phyloP scores from a whole-genome alignment of 768 basidiomycete species.

The Asterophora lycoperdoides region DNA sequence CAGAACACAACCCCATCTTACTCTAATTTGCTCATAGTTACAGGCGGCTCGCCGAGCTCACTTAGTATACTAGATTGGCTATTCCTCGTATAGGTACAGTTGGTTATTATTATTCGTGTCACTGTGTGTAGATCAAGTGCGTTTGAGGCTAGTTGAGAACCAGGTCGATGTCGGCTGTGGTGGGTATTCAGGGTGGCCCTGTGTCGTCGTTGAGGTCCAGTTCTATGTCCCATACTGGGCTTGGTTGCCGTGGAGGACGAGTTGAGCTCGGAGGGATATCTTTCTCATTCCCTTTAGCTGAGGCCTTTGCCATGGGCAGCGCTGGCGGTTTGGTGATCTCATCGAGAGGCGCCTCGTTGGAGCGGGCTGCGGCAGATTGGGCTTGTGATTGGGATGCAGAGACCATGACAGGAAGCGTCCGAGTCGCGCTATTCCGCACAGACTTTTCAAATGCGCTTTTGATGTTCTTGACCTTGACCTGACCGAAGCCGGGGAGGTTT shows the following conservation, averaged over 20 bases:
- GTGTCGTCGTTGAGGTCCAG: slow-evolving; percentile 38
- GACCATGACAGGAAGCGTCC: slow-evolving; percentile 29
- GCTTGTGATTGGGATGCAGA: slow-evolving; percentile 14
- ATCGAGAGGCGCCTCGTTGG: background rate
- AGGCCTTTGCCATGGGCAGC: background rate
- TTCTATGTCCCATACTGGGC: slow-evolving; percentile 75
- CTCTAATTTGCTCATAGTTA: slow-evolving; percentile 9
- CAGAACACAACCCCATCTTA: slow-evolving; percentile 6
- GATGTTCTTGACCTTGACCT: slow-evolving; percentile 87
- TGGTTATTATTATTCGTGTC: slow-evolving; percentile 1
- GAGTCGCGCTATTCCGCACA: slow-evolving; percentile 67
- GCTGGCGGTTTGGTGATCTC: background rate
- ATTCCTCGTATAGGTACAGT: slow-evolving; percentile 6
- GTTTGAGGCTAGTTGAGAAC: slow-evolving; percentile 32
- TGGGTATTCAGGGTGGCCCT: slow-evolving; percentile 16
- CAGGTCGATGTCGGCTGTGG: slow-evolving; percentile 43
- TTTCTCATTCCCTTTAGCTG: slow-evolving; percentile 20
- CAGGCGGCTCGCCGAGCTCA: background rate
- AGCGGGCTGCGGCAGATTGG: slow-evolving; percentile 19
- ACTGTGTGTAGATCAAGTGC: no score
- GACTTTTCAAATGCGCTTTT: slow-evolving; percentile 90
- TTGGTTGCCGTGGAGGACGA: slow-evolving; percentile 35
- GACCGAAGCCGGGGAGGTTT: slow-evolving; percentile 88
- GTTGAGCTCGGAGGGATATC: slow-evolving; percentile 6
- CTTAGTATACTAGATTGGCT: slow-evolving; percentile 1